phyloP scores from a whole-genome alignment of 2,329 filamentous ascomycete genomes.

The Golovinomyces cichoracearum region DNA sequence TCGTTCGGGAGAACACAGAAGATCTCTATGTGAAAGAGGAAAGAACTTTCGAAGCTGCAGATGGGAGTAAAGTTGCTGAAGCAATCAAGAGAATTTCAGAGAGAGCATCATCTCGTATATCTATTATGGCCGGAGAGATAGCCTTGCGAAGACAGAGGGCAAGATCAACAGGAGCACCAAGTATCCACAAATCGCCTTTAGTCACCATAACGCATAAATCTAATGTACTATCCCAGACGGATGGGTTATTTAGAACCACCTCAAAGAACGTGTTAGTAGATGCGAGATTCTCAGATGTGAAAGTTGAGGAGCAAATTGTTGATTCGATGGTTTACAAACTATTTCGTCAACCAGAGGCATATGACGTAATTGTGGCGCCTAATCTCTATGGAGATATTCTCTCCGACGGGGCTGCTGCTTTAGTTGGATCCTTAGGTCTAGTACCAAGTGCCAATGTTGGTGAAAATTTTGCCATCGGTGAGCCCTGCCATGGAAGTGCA shows the following conservation, averaged over 20 bases:
- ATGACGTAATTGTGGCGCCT: conserved; percentile 95
- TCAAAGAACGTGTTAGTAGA: conserved; percentile 46
- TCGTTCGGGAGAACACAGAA: conserved; percentile 96
- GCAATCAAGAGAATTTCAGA: conserved; percentile 94
- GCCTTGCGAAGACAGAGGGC: conserved; percentile 66
- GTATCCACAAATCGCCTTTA: conserved; percentile 41
- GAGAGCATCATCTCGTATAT: conserved; percentile 61
- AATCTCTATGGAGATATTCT: conserved; percentile 96
- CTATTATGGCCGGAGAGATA: conserved; percentile 83
- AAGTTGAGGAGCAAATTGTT: conserved; percentile 89
- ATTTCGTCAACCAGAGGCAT: conserved; percentile 79
- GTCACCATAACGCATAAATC: conserved; percentile 97
- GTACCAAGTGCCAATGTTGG: conserved; percentile 91
- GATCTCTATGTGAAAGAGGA: conserved; percentile 85
- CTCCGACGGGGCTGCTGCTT: conserved; percentile 78
- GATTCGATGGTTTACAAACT: conserved; percentile 99
- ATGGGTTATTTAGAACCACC: conserved; percentile 75
- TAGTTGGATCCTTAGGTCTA: conserved; percentile 74
- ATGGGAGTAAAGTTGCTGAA: conserved; percentile 59
- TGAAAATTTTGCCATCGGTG: conserved; percentile 79
- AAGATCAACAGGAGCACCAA: conserved; percentile 29
- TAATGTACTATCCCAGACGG: conserved; percentile 88
- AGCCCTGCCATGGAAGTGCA: conserved; percentile 90
- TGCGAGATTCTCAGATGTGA: conserved; percentile 34
- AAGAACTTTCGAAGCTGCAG: conserved; percentile 46